These are phyloP conservation scores for Camellia granthamiana DNA, from an alignment of 148 eudicot genomes.

Conservation along the genomic window DNA sequence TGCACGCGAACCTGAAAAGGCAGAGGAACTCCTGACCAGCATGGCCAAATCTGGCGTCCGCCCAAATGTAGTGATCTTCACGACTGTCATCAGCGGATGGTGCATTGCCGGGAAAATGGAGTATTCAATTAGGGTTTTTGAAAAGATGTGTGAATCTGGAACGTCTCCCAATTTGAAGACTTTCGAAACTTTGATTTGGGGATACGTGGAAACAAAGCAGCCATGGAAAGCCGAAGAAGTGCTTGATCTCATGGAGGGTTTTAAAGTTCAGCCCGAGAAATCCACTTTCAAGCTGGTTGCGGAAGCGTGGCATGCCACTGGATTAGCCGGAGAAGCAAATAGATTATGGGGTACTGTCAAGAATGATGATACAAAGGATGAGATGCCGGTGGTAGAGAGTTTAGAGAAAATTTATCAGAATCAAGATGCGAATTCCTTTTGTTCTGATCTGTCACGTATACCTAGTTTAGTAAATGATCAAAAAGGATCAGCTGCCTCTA, in stretches of 20 bases:
- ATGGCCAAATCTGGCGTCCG: conserved; percentile 43
- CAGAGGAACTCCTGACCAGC: conserved; percentile 53
- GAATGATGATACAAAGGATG: conserved; percentile 18
- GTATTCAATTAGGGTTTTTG: conserved; percentile 51
- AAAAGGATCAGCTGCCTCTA: conserved; percentile 27
- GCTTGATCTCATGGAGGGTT: conserved; percentile 53
- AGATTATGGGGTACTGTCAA: conserved; percentile 17
- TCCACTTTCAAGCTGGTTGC: conserved; percentile 44
- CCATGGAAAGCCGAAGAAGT: conserved; percentile 72
- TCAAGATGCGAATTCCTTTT: conserved; percentile 18
- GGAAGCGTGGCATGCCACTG: conserved; percentile 57
- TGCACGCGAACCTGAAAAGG: conserved; percentile 60
- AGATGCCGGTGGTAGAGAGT: conserved; percentile 23
- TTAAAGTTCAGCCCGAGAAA: conserved; percentile 49
- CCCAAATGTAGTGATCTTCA: conserved; percentile 75
- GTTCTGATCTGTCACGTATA: neutral
- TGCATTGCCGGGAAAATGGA: conserved; percentile 63
- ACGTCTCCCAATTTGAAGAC: conserved; percentile 69
- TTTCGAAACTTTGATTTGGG: conserved; percentile 75
- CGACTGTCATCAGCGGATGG: conserved; percentile 77
- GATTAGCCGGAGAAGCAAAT: conserved; percentile 37
- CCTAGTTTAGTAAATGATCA: conserved; percentile 22
- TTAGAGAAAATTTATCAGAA: conserved; percentile 34
- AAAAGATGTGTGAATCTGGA: conserved; percentile 49
- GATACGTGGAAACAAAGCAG: conserved; percentile 65